Evolutionary conservation across 371 early-diverging fungal species (phyloP).

Genomic region (Lichtheimia ornata): DNA sequence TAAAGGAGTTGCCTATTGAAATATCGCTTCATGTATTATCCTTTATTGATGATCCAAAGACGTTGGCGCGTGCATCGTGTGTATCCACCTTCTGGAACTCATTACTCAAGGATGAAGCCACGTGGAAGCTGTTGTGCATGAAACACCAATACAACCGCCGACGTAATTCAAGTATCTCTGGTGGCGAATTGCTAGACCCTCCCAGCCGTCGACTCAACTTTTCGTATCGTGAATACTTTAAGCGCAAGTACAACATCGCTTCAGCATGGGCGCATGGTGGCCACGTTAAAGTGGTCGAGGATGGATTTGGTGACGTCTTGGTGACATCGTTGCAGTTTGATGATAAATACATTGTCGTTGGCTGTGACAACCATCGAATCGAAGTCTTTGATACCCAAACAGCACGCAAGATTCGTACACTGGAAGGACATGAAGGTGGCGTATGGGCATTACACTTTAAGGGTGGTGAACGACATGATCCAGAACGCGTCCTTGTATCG

Average conservation of each 20-base stretch:
- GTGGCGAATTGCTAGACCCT: slow-evolving; percentile 49
- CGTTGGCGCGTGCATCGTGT: slow-evolving; percentile 72
- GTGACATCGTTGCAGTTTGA: slow-evolving; percentile 90
- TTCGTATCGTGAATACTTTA: slow-evolving; percentile 76
- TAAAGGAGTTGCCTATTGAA: slow-evolving; percentile 76
- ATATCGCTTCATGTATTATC: slow-evolving; percentile 72
- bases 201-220: slow-evolving; percentile 47
- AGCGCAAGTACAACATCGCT: slow-evolving; percentile 71
- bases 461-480: slow-evolving; percentile 56
- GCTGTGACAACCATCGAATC: slow-evolving; percentile 83
- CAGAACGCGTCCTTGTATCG: slow-evolving; percentile 72
- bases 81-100: slow-evolving; percentile 80
- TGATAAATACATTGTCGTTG: slow-evolving; percentile 81
- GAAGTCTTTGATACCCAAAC: slow-evolving; percentile 80
- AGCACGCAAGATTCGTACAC: slow-evolving; percentile 63
- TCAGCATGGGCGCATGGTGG: slow-evolving; percentile 79
- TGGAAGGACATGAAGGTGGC: slow-evolving; percentile 92
- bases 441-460: slow-evolving; percentile 92
- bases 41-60: slow-evolving; percentile 64
- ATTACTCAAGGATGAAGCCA: slow-evolving; percentile 66
- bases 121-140: slow-evolving; percentile 53
- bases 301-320: slow-evolving; percentile 76
- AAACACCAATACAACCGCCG: slow-evolving; percentile 29
- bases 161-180: slow-evolving; percentile 48
- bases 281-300: slow-evolving; percentile 67